Percentiles rank a stretch among this genome's conserved stretches.
Evolutionary conservation across 2,329 filamentous ascomycete species (phyloP).

Genomic region (Aphanocladium album): DNA sequence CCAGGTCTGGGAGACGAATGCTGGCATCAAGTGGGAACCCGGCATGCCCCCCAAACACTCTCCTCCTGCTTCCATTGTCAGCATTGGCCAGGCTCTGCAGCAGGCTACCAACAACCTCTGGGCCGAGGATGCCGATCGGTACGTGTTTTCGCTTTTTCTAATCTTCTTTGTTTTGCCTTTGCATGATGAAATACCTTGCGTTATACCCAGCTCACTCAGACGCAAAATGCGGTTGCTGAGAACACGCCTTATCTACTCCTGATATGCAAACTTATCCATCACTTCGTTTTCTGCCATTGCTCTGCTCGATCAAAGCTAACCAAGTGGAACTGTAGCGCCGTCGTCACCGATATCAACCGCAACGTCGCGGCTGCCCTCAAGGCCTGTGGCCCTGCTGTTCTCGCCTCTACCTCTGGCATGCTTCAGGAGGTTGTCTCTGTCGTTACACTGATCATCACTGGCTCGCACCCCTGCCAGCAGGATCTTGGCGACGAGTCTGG

Average conservation of each 20-base stretch:
- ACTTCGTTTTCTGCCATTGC: conserved; percentile 16
- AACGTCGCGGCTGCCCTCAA: conserved; percentile 88
- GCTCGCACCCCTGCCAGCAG: conserved; percentile 87
- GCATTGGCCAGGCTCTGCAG: conserved; percentile 81
- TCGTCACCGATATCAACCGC: conserved; percentile 92
- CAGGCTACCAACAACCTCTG: conserved; percentile 79
- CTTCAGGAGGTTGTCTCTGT: conserved; percentile 73
- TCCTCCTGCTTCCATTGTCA: conserved; percentile 72
- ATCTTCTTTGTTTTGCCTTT: conserved; percentile 19
- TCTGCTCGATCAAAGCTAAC: conserved; percentile 36
- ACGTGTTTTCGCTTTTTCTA: conserved; percentile 42
- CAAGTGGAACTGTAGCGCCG: conserved; percentile 51
- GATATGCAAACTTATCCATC: conserved; percentile 25
- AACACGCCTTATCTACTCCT: conserved; percentile 55
- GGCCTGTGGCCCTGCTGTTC: conserved; percentile 80
- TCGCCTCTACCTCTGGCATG: conserved; percentile 62
- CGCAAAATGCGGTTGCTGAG: conserved; percentile 82
- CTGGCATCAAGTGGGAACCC: conserved; percentile 78
- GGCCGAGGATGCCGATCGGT: conserved; percentile 90
- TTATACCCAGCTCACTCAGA: conserved; percentile 99
- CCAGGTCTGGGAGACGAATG: conserved; percentile 71
- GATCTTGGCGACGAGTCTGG: conserved; percentile 81
- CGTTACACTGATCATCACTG: conserved; percentile 74
- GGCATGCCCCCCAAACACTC: conserved; percentile 78
- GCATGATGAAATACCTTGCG: conserved; percentile 80